A percentile compares a stretch with the other conserved stretches of the same genome.
Conservation (phyloP, 805 yeast genomes). For the Millerozyma acaciae region DNA sequence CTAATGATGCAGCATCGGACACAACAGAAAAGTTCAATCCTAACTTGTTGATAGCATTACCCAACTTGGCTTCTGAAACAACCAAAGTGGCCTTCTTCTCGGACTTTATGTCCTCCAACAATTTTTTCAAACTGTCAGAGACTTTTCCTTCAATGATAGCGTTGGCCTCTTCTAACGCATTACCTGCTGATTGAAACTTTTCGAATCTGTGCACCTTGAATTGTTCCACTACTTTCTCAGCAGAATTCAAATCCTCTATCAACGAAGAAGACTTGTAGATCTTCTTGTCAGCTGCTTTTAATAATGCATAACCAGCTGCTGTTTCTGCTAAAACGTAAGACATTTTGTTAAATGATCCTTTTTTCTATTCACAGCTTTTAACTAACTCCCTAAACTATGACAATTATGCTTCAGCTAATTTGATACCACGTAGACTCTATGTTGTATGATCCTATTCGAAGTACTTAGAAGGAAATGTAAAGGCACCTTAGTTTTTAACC, state of each 20-base stretch:
- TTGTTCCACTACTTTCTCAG: slow-evolving; percentile 83
- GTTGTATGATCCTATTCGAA: no score
- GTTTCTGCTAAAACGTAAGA: slow-evolving; percentile 94
- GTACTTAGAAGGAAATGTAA: no score
- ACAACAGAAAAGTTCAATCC: slow-evolving; percentile 85
- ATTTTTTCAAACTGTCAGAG: slow-evolving; percentile 71
- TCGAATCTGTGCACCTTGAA: slow-evolving; percentile 95
- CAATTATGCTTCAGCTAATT: no score
- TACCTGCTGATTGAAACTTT: slow-evolving; percentile 90
- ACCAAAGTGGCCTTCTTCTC: slow-evolving; percentile 84
- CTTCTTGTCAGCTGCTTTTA: slow-evolving; percentile 97
- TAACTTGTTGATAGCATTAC: slow-evolving; percentile 92
- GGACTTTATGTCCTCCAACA: slow-evolving; percentile 71
- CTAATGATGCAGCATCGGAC: slow-evolving; percentile 92
- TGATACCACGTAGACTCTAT: no score
- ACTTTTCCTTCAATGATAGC: slow-evolving; percentile 92
- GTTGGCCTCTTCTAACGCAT: slow-evolving; percentile 93
- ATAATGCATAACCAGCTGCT: slow-evolving; percentile 96
- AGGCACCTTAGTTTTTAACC: no score
- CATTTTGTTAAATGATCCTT: slow-evolving; percentile 37
- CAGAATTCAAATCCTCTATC: slow-evolving; percentile 70
- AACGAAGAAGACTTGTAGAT: slow-evolving; percentile 79
- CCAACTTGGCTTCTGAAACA: slow-evolving; percentile 93
- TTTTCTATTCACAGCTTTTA: slow-evolving; percentile 3
- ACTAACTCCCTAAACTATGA: no score